phyloP scores from a whole-genome alignment of 306 rosid genomes.

The Citrullus colocynthis region DNA sequence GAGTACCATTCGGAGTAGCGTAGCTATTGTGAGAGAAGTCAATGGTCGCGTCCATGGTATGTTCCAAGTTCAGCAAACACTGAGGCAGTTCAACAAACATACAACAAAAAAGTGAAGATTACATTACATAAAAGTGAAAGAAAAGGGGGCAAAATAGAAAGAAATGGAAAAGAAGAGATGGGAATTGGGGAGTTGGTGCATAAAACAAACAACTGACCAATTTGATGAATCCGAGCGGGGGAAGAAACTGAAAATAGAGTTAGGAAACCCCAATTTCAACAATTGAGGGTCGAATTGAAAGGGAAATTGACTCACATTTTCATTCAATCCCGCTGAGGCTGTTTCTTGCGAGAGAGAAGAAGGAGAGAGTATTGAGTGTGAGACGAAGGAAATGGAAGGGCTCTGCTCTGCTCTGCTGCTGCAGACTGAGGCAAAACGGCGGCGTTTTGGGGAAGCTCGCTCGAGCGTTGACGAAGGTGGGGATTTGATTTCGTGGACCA shows the following conservation, averaged over 20 bases:
- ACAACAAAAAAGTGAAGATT: background rate
- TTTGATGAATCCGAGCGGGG: background rate
- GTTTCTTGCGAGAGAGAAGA: background rate
- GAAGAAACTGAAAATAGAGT: background rate
- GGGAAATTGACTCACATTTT: background rate
- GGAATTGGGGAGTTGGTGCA: background rate
- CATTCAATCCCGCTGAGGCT: background rate
- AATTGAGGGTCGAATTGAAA: background rate
- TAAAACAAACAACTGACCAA: background rate
- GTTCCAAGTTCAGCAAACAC: constrained; percentile 4
- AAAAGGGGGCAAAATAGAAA: background rate
- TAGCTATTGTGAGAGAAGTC: constrained; percentile 13
- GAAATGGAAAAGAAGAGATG: background rate
- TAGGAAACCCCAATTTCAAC: background rate
- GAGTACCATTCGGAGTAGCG: constrained; percentile 9
- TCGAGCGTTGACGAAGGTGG: background rate
- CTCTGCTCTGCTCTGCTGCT: background rate
- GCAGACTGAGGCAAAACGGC: background rate
- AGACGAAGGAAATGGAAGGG: background rate
- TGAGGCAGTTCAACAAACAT: constrained; percentile 6
- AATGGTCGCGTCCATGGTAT: constrained; percentile 28
- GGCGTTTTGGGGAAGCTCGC: background rate
- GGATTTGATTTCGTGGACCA: background rate
- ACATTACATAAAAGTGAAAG: background rate
- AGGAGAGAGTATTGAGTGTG: background rate